Evolutionary conservation across 2,329 filamentous ascomycete genomes (phyloP), one percentile per base, ranked within the genome.

Genomic region (Colletotrichum agaves): DNA sequence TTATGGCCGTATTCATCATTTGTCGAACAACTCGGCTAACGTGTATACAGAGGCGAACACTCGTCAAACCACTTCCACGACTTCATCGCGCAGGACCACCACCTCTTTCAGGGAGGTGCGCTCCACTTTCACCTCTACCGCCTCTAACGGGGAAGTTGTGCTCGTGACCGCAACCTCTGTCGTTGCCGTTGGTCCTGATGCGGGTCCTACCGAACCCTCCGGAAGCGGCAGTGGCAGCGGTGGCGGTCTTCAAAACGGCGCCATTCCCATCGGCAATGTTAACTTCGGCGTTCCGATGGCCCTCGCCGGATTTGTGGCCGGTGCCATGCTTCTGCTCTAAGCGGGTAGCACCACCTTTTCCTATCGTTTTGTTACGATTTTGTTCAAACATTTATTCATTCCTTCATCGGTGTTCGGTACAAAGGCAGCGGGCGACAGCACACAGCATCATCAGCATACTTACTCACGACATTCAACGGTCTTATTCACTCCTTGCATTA

Each of bases 131-230:
- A 87, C 84, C n/a, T 82, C 81, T 6, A 85, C 83, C 6, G 74
- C 81, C 39, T 71, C 76, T 12, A 75, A 84, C 55, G 85, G 85
- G 27, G 80, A 78, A 35, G 76, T 82, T 60, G 80, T 80, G 3
- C 78, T 81, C 12, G 75, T 85, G 55, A 86, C 84, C 11, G 79
- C 79, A n/a, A 86, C 84, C 1, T 84, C 83, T 0, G 83, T 78
- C 73, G 84, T 86, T 3, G 80, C 78, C 21, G 80, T 83, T 43
- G 77, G 80, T 11, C 80, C 82, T 1, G 76, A 78, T 1, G 71
- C 74, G 21, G 70, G 75, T 33, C 61, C 76, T 10, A 74, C 75
- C n/a, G 68, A 69, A 15, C 69, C 70, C 21, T 63, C 72, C 64
- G 71, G 33, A 17, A 53, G 60, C 39, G 39, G 65, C 47, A 17